Conservation (phyloP, 495 filamentous ascomycete species). For the Neurospora sp. region DNA sequence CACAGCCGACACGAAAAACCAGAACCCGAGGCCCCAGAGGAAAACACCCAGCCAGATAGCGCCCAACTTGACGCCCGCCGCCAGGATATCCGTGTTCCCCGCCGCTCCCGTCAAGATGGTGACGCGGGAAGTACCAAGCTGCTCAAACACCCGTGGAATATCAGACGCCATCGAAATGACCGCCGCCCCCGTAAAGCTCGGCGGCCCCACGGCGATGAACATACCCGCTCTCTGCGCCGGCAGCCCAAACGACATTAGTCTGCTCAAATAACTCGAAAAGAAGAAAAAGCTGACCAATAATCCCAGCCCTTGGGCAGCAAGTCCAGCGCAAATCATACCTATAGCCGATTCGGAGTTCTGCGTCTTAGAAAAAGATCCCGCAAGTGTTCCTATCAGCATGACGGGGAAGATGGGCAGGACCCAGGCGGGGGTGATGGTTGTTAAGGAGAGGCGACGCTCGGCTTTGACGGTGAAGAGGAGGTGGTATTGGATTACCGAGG, state of each 20-base stretch:
- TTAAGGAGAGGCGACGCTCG: slow-evolving; percentile 23
- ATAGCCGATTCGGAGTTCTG: slow-evolving; percentile 30
- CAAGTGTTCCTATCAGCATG: slow-evolving; percentile 44
- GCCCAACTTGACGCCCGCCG: slow-evolving; percentile 36
- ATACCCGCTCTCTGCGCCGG: slow-evolving; percentile 48
- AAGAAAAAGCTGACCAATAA: slow-evolving; percentile 40
- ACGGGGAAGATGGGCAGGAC: slow-evolving; percentile 47
- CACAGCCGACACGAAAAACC: slow-evolving; percentile 58
- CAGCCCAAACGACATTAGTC: slow-evolving; percentile 52
- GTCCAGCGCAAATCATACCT: slow-evolving; percentile 37
- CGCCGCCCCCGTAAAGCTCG: slow-evolving; percentile 59
- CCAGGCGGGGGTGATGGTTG: slow-evolving; percentile 44
- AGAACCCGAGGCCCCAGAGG: slow-evolving; percentile 60
- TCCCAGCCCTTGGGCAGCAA: slow-evolving; percentile 44
- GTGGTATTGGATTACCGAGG: slow-evolving; percentile 41
- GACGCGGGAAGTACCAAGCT: not conserved
- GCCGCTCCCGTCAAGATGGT: not conserved
- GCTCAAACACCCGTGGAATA: slow-evolving; percentile 16
- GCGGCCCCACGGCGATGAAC: slow-evolving; percentile 63
- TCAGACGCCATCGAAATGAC: slow-evolving; percentile 54
- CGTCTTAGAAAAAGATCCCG: slow-evolving; percentile 25
- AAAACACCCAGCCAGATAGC: slow-evolving; percentile 47
- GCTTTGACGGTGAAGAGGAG: slow-evolving; percentile 39
- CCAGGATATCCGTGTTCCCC: slow-evolving; percentile 5
- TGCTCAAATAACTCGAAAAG: slow-evolving; percentile 46